Percentiles rank a stretch among this genome's conserved stretches.
Evolutionary conservation across 345 rosid species (phyloP).

Genomic region (Erysimum cheiranthoides): DNA sequence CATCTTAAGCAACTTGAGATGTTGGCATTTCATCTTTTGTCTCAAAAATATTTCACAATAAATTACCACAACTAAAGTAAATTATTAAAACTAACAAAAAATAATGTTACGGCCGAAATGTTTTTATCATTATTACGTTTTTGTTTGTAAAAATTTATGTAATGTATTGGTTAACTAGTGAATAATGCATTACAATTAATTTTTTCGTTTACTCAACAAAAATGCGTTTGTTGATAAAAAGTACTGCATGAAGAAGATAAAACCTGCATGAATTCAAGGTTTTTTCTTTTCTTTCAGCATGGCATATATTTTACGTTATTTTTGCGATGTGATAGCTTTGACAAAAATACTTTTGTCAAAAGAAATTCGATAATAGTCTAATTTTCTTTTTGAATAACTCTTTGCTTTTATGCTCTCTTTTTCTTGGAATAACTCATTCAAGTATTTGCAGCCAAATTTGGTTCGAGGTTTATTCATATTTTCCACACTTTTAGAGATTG

Average conservation of each 20-base stretch:
- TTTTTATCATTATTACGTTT: neutral
- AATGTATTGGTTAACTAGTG: neutral
- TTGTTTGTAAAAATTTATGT: neutral
- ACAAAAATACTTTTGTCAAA: neutral
- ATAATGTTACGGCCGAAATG: no score
- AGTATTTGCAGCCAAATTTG: slow-evolving; percentile 37
- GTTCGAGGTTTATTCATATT: slow-evolving; percentile 27
- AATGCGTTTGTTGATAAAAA: neutral
- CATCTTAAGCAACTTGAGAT: slow-evolving; percentile 39
- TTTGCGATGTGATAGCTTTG: neutral
- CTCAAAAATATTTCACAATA: neutral
- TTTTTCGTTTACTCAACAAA: neutral
- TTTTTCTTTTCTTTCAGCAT: neutral
- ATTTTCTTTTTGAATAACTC: neutral
- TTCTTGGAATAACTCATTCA: slow-evolving; percentile 14
- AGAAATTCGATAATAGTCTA: neutral
- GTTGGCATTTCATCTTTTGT: neutral
- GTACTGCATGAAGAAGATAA: neutral
- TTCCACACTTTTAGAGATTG: slow-evolving; percentile 4
- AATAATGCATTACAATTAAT: neutral
- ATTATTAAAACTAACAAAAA: neutral
- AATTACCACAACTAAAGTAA: neutral
- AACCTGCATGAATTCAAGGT: neutral
- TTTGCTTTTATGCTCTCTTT: slow-evolving; percentile 8
- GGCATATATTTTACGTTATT: neutral